These are phyloP conservation scores for Syncephalastrum sp. DNA, from an alignment of 371 early-diverging fungal genomes.

Conservation along the genomic window DNA sequence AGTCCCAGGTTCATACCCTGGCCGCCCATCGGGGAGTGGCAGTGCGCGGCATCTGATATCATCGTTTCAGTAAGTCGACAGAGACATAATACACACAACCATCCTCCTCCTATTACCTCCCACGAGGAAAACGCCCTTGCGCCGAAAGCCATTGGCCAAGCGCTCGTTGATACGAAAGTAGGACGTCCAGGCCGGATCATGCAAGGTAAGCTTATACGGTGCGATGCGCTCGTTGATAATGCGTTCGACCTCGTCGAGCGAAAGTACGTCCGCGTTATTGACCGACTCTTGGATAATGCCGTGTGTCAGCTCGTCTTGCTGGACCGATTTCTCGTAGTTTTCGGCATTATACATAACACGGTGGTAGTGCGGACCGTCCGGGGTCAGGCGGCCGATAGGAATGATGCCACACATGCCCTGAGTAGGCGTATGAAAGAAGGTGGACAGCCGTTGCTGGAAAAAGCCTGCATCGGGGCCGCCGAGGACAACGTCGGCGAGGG, in stretches of 20 bases:
- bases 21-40: constrained; percentile 35
- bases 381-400: constrained; percentile 3
- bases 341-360: constrained; percentile 10
- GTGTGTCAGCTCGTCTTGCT: constrained; percentile 21
- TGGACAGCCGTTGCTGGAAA: too few relatives aligned
- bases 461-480: too few relatives aligned
- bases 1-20: constrained; percentile 44
- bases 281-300: constrained; percentile 5
- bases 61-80: too few relatives aligned
- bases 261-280: neutral
- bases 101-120: constrained; percentile 23
- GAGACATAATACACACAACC: too few relatives aligned
- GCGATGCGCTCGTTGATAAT: constrained; percentile 2
- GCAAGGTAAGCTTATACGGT: constrained; percentile 1
- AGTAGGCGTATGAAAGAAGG: too few relatives aligned
- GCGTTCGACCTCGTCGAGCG: constrained; percentile 7
- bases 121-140: constrained; percentile 25
- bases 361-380: constrained; percentile 9
- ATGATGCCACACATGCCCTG: constrained; percentile 6
- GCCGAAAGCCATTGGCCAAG: constrained; percentile 36
- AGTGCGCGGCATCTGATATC: constrained; percentile 38
- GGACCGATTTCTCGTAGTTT: constrained; percentile 36
- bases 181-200: constrained; percentile 16
- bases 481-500: constrained; percentile 24
- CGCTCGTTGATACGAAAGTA: constrained; percentile 39